phyloP scores from a whole-genome alignment of 2,329 filamentous ascomycete genomes.

The Immersiporthe knoxdaviesiana region DNA sequence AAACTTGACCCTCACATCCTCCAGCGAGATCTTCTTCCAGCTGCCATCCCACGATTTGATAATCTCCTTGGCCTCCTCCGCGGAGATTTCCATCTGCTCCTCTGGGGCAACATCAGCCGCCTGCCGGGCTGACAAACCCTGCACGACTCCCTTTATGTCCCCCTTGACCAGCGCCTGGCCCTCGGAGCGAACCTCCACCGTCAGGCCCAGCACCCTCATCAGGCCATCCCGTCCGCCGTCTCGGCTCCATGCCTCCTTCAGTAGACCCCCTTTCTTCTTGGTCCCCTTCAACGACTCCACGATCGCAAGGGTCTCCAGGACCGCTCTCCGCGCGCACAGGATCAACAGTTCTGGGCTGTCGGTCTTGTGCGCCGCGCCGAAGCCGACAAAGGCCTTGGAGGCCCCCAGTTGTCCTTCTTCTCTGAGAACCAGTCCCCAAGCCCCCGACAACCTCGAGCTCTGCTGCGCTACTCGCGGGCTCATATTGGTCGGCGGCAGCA shows the following conservation, averaged over 20 bases:
- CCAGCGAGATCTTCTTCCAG: conserved; percentile 63
- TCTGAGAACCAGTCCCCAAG: conserved; percentile 58
- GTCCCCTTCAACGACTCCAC: conserved; percentile 31
- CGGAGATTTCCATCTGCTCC: conserved; percentile 35
- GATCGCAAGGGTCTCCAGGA: conserved; percentile 56
- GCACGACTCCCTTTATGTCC: conserved; percentile 38
- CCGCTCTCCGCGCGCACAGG: conserved; percentile 52
- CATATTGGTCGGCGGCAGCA: not conserved
- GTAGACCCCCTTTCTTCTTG: conserved; percentile 30
- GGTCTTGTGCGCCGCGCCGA: conserved; percentile 46
- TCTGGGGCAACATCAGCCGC: conserved; percentile 16
- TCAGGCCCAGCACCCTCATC: conserved; percentile 40
- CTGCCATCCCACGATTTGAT: conserved; percentile 52
- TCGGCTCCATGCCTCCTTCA: conserved; percentile 36
- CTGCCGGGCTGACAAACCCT: conserved; percentile 32
- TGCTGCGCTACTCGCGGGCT: conserved; percentile 45
- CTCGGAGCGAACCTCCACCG: conserved; percentile 44
- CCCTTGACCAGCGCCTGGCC: conserved; percentile 47
- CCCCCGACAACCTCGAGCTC: conserved; percentile 53
- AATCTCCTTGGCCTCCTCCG: conserved; percentile 47
- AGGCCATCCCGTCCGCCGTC: conserved; percentile 42
- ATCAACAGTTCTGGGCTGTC: conserved; percentile 51
- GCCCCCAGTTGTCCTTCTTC: conserved; percentile 51
- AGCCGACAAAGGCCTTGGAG: conserved; percentile 50
- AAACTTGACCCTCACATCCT: conserved; percentile 68